Conservation (phyloP, 495 filamentous ascomycete species). For the Aspergillus asperescens region DNA sequence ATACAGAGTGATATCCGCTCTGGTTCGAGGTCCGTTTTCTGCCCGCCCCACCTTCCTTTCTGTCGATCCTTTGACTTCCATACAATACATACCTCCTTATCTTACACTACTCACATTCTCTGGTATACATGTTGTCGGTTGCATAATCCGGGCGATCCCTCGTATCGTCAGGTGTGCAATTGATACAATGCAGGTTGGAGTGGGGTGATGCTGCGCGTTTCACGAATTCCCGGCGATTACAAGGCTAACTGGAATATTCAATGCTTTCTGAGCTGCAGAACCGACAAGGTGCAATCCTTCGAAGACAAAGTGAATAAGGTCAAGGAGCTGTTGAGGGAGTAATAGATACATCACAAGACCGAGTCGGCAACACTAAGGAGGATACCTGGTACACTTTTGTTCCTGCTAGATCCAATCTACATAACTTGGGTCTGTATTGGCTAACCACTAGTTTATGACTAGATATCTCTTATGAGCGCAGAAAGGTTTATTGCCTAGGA, state of each 20-base stretch:
- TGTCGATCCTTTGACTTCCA: no score
- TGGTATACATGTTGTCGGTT: no score
- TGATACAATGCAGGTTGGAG: no score
- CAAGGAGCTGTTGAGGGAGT: conserved; percentile 47
- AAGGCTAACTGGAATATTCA: conserved; percentile 13
- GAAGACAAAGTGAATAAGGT: conserved; percentile 65
- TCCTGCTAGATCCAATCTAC: background rate
- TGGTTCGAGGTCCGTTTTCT: conserved; percentile 63
- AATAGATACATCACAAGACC: conserved; percentile 16
- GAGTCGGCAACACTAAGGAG: background rate
- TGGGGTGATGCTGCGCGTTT: background rate
- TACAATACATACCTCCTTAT: no score
- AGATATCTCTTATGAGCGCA: no score
- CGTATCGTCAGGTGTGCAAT: no score
- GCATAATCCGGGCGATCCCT: no score
- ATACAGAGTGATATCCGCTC: conserved; percentile 87
- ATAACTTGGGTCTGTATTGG: background rate
- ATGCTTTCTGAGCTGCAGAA: conserved; percentile 35
- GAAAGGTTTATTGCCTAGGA: no score
- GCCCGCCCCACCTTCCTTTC: no score
- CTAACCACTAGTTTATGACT: background rate
- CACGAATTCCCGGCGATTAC: background rate
- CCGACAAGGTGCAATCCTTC: conserved; percentile 62
- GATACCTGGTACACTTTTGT: background rate
- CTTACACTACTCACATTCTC: no score